Conservation (phyloP, 768 basidiomycete genomes). For the Leccinum olivaceopallidum region DNA sequence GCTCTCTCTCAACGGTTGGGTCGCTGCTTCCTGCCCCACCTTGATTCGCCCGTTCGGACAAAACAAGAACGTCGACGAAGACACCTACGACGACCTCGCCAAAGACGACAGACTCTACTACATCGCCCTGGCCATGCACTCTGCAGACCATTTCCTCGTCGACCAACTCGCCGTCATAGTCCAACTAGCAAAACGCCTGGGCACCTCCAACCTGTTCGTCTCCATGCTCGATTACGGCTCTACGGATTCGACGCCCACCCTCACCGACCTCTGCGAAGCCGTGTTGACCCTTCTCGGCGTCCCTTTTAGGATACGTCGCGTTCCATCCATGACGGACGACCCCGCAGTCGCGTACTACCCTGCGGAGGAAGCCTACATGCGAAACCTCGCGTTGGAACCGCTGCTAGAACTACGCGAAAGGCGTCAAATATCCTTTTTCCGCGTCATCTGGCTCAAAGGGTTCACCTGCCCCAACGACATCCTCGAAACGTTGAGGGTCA, state of each 20-base stretch:
- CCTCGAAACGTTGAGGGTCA: slow-evolving; percentile 91
- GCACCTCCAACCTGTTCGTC: slow-evolving; percentile 89
- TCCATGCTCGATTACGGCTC: slow-evolving; percentile 98
- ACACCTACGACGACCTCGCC: slow-evolving; percentile 87
- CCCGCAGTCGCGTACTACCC: slow-evolving; percentile 92
- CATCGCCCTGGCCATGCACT: slow-evolving; percentile 93
- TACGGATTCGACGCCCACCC: slow-evolving; percentile 90
- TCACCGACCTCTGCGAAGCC: slow-evolving; percentile 93
- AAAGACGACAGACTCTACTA: slow-evolving; percentile 86
- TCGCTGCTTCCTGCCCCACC: slow-evolving; percentile 92
- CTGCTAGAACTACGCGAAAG: slow-evolving; percentile 77
- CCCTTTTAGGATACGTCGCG: slow-evolving; percentile 89
- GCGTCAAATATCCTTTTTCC: slow-evolving; percentile 78
- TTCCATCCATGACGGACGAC: slow-evolving; percentile 90
- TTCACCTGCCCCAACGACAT: slow-evolving; percentile 99
- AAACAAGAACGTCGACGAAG: slow-evolving; percentile 68
- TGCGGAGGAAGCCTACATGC: slow-evolving; percentile 89
- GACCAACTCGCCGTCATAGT: slow-evolving; percentile 98
- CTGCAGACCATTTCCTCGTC: slow-evolving; percentile 97
- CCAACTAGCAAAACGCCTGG: slow-evolving; percentile 89
- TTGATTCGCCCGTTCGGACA: slow-evolving; percentile 94
- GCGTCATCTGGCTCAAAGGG: slow-evolving; percentile 97
- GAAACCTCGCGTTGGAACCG: slow-evolving; percentile 92
- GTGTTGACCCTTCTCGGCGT: slow-evolving; percentile 92
- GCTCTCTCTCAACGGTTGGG: slow-evolving; percentile 97